phyloP scores from a whole-genome alignment of 2,329 filamentous ascomycete species.

The Sporothrix pallida region DNA sequence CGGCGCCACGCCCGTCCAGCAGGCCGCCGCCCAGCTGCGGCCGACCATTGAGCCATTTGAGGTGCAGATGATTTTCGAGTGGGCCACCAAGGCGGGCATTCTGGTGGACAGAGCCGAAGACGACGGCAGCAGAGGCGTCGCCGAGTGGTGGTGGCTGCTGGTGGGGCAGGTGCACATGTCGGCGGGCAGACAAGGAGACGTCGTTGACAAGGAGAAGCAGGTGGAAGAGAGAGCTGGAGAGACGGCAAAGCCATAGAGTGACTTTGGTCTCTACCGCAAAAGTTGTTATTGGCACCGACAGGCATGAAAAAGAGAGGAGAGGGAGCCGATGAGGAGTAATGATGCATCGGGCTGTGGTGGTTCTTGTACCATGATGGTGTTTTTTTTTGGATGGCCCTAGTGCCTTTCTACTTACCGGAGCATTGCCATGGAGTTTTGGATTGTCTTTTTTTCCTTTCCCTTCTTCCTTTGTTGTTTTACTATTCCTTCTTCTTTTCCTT shows the following conservation, averaged over 20 bases:
- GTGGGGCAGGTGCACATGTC: slow-evolving; percentile 48
- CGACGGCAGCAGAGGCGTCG: slow-evolving; percentile 47
- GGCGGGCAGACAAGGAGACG: not conserved
- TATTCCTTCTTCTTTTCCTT: not conserved
- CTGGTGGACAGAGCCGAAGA: slow-evolving; percentile 43
- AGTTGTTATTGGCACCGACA: not conserved
- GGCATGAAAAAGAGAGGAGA: too few relatives aligned
- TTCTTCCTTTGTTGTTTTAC: not conserved
- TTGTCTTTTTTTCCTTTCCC: not conserved
- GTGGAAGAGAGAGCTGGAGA: not conserved
- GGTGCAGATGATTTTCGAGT: slow-evolving; percentile 62
- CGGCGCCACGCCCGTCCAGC: slow-evolving; percentile 60
- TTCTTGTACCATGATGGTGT: not conserved
- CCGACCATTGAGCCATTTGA: slow-evolving; percentile 69
- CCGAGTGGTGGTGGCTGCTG: slow-evolving; percentile 73
- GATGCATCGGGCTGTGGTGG: not conserved
- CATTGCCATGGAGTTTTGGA: not conserved
- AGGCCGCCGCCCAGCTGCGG: slow-evolving; percentile 61
- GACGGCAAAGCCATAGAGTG: not conserved
- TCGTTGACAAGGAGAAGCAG: not conserved
- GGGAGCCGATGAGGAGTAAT: too few relatives aligned
- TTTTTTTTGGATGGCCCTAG: not conserved
- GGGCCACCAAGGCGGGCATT: slow-evolving; percentile 62
- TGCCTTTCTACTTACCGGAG: not conserved
- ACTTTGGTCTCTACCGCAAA: not conserved